Conservation (phyloP, 2,329 filamentous ascomycete genomes). For the Talaromyces sp. region DNA sequence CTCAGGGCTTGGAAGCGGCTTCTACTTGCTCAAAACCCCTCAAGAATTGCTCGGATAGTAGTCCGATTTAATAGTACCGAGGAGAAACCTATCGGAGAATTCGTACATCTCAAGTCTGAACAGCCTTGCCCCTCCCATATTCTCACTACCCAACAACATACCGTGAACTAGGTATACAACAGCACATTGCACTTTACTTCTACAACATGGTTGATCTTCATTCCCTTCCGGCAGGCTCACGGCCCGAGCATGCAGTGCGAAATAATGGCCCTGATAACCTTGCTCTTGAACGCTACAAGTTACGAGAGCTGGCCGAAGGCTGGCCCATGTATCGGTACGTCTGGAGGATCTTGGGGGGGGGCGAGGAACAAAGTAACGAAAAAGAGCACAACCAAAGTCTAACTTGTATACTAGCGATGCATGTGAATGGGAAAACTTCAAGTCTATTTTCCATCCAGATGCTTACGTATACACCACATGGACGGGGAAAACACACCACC, state of each 20-base stretch:
- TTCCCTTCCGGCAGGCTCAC: slow-evolving; percentile 28
- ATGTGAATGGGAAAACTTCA: slow-evolving; percentile 49
- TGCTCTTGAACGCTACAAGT: slow-evolving; percentile 41
- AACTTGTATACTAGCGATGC: slow-evolving; percentile 30
- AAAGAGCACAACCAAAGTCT: no score
- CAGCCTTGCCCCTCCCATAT: no score
- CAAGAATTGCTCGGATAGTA: no score
- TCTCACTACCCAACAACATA: no score
- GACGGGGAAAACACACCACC: slow-evolving; percentile 39
- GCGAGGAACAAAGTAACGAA: no score
- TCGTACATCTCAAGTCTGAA: no score
- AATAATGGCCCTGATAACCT: slow-evolving; percentile 45
- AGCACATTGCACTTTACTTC: neutral
- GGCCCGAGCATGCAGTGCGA: slow-evolving; percentile 36
- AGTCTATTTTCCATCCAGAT: slow-evolving; percentile 44
- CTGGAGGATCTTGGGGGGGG: no score
- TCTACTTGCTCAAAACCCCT: no score
- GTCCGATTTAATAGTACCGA: no score
- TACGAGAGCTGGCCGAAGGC: slow-evolving; percentile 45
- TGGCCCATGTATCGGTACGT: slow-evolving; percentile 41
- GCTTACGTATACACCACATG: slow-evolving; percentile 48
- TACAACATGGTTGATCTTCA: slow-evolving; percentile 29
- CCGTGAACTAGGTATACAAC: no score
- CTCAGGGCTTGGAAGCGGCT: no score
- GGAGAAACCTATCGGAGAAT: no score